Conservation (phyloP, 2,329 filamentous ascomycete species). For the Coniochaeta sp. region DNA sequence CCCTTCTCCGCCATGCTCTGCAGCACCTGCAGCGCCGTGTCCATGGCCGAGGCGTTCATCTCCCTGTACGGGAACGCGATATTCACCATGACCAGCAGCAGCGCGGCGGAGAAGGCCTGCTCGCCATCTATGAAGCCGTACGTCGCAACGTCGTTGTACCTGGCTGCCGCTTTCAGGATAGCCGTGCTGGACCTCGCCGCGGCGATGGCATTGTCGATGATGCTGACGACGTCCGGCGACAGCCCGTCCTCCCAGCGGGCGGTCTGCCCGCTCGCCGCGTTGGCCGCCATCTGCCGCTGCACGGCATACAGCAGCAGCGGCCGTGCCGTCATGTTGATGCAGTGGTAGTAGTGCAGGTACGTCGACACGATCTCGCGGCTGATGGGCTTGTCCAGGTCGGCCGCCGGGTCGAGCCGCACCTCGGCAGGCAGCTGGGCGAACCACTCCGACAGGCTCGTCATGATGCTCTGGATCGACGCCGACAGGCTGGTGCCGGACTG, state of each 20-base stretch:
- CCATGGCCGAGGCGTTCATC: slow-evolving; percentile 27
- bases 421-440: slow-evolving; percentile 31
- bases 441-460: slow-evolving; percentile 38
- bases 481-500: slow-evolving; percentile 36
- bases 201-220: slow-evolving; percentile 39
- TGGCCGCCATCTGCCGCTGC: slow-evolving; percentile 29
- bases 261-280: slow-evolving; percentile 18
- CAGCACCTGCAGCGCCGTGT: slow-evolving; percentile 26
- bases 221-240: slow-evolving; percentile 33
- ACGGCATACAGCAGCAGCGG: slow-evolving; percentile 40
- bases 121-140: slow-evolving; percentile 47
- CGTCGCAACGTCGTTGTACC: slow-evolving; percentile 39
- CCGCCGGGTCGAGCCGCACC: slow-evolving; percentile 33
- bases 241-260: slow-evolving; percentile 31
- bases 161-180: slow-evolving; percentile 34
- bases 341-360: slow-evolving; percentile 42
- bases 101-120: slow-evolving; percentile 40
- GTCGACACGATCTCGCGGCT: slow-evolving; percentile 39
- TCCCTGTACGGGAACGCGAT: slow-evolving; percentile 36
- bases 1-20: slow-evolving; percentile 41
- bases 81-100: slow-evolving; percentile 43
- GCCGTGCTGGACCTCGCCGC: slow-evolving; percentile 35
- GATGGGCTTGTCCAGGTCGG: slow-evolving; percentile 24
- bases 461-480: slow-evolving; percentile 37
- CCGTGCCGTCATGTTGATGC: slow-evolving; percentile 42